Base-by-base conservation (phyloP, 176 grass and related monocot genomes). In the Areca catechu region DNA sequence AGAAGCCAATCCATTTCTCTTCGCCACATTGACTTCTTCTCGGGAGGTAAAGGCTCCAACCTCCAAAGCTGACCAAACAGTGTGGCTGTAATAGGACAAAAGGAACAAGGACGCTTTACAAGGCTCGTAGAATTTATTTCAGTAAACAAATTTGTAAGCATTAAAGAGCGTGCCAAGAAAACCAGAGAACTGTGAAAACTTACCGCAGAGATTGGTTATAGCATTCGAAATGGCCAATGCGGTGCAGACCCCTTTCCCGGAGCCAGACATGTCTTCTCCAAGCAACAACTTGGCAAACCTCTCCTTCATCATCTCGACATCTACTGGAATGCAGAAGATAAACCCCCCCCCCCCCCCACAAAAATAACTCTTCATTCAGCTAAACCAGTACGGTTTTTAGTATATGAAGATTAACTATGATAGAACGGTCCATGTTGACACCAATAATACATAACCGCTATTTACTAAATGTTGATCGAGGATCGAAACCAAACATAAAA, bases 51-150 rank as follows among this genome's bases (percentile, higher is more conserved):
- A 22, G 93, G 87, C 59, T 89, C 84, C 64, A 98, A 59, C 58
- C 88, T 85, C 93, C 93, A 98, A 10, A 98, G 66, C 78, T 98
- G 93, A 16, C 93, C 93, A 75, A 98, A 98, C n/a, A 91, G 72
- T 1, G 93, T 89, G 4, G 93, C 93, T 98, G 84, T 62, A 5
- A 23, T 10, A 51, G 15, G 5, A 17, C 34, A 15, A 22, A 64
- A 24, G 20, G 43, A 48, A 5, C 29, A 60, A 24, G 14, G 43
- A 23, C 17, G 27, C 6, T 62, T 16, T 7, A 19, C 2, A 10
- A 21, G 28, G 29, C 60, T 21, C 4, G 22, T 15, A 24, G 9
- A 34, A 18, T 37, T 5, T 22, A 18, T 22, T 34, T 22, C 2
- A 48, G 47, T 7, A 51, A 50, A 14, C 34, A 43, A 43, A 43